Evolutionary conservation across 768 basidiomycete species (phyloP), one percentile per base, ranked within the genome.

Genomic region (Podaxis pistillaris): DNA sequence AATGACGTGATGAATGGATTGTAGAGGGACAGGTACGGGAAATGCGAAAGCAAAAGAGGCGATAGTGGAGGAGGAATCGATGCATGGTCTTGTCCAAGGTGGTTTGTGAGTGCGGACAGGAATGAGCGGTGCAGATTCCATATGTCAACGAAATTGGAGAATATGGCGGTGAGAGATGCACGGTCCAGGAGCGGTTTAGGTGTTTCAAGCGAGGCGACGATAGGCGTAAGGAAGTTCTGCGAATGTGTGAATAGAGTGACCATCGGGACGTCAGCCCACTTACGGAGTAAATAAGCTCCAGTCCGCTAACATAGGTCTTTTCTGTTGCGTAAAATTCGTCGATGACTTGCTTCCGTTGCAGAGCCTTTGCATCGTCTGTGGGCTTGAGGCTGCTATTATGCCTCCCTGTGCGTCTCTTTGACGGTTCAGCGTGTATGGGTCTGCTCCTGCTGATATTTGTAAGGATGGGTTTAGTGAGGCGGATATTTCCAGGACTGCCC

Each of bases 71-170:
- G 73, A 70, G 44, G 71, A 70, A 52, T 61, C 9, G 70, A 52
- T 56, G 72, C 68, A 63, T 74, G 62, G 68, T 68, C 37, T 66
- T 63, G 47, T 15, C 69, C 65, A 66, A 80, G 62, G 54, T 83
- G 76, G 46, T 75, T 72, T 7, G 83, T 79, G 30, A 93, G 79
- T 1, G 87, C 82, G 5, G 82, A 76, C 62, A 86, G 85, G 74
- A 93, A 89, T 1, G 89, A 84, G 56, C 84, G 89, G 74, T 93
- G 91, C 47, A 93, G 80, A 68, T 93, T 94, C 93, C 90, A 93
- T 37, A 95, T 94, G 73, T 94, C 93, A 70, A 93, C 88, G 66
- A 94, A 93, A 72, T 94, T 94, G 65, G 89, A 90, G 73, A 95
- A 95, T 38, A 94, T 78, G 12, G 86, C 81, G 0, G 87, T 90